Base-by-base conservation (phyloP, 164 flowering plant genomes). In the Aristolochia californica region DNA sequence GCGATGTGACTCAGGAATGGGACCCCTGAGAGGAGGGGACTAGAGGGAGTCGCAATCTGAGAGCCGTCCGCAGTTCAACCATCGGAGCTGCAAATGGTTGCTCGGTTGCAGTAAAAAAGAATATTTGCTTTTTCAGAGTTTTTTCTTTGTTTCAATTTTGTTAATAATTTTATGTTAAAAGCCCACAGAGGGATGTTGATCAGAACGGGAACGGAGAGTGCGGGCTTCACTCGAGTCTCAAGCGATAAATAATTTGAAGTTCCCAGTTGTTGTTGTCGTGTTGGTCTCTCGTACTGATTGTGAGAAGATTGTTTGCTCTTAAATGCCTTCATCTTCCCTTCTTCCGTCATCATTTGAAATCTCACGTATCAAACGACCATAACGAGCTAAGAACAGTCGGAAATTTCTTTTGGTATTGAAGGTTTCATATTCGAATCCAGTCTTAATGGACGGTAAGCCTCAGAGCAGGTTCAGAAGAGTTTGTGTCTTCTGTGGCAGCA, bases 401-500 rank as follows among this genome's bases (percentile, higher is more conserved):
- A 34, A 8, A 34, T 34, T 34, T 34, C 40, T 34, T 34, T 34
- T 34, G 40, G 7, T 7, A 34, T 34, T 34, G 40, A 34, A 12
- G 53, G 13, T 21, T 49, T 20, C 25, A 49, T 5, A 14, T 17
- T 47, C 16, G 21, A 13, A 17, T 17, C 22, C 50, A 47, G 18
- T 17, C 50, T 16, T 24, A 22, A 40, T 56, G 58, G 58, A 56
- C 12, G 47, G 40, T 10, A 56, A 56, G 5, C 22, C 25, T 34
- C 45, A 5, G 20, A 30, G 14, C 25, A 56, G 40, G 58, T 56
- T 56, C 58, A 56, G 24, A 45, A 56, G 58, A 40, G 45, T 56
- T 13, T 56, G 58, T 30, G 91, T 84, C 16, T 84, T 84, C 72
- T 84, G 91, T 64, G 91, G 91, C 56, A 80, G 87, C 72, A 74